These are phyloP conservation scores for Wallacemonas rigidus DNA, from an alignment of 208 protist genomes.

Conservation along the genomic window DNA sequence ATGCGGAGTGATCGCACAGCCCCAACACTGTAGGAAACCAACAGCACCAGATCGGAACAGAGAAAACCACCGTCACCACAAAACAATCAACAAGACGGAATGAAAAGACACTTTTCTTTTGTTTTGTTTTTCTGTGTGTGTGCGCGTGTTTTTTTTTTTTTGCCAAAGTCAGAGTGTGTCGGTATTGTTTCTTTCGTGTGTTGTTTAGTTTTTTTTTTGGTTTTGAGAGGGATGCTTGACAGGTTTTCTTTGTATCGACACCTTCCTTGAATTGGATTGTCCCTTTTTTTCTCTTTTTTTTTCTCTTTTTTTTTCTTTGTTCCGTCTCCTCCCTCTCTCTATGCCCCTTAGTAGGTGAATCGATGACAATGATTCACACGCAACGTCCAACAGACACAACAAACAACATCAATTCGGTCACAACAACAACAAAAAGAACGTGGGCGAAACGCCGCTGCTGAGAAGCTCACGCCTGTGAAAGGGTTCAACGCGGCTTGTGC, in stretches of 20 bases:
- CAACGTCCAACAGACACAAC: not conserved
- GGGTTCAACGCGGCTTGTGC: too few relatives aligned
- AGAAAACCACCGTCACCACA: not conserved
- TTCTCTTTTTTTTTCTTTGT: constrained; percentile 24
- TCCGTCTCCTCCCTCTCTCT: constrained; percentile 2
- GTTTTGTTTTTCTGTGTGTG: constrained; percentile 6
- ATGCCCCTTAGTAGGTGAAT: constrained; percentile 13
- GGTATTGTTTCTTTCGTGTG: too few relatives aligned
- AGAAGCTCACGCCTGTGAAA: too few relatives aligned
- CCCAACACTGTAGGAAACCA: not conserved
- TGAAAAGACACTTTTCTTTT: constrained; percentile 12
- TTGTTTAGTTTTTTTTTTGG: not conserved
- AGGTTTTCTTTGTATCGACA: constrained; percentile 15
- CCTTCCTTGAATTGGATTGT: constrained; percentile 2
- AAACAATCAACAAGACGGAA: constrained; percentile 23
- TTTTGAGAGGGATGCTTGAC: not conserved
- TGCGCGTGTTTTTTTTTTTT: not conserved
- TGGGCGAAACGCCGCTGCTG: not conserved
- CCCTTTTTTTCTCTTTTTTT: not conserved
- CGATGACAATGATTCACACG: not conserved
- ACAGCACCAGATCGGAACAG: too few relatives aligned
- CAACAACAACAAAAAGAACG: constrained; percentile 15
- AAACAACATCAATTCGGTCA: not conserved
- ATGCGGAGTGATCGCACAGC: not conserved
- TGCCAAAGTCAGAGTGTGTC: not conserved